Evolutionary conservation across 148 eudicot genomes (phyloP).

Genomic region (Polygonum aviculare): DNA sequence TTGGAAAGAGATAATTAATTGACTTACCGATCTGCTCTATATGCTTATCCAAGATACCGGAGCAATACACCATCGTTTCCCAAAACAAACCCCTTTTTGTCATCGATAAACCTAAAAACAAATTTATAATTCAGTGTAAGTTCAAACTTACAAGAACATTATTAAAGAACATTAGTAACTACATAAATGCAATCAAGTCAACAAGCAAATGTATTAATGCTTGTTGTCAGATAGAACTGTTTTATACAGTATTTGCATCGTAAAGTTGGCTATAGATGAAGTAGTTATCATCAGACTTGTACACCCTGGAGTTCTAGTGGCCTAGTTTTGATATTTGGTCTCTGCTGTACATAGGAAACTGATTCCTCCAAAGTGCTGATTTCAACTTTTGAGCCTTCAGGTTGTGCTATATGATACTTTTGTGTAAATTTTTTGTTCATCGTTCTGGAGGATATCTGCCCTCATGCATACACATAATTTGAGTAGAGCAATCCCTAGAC

Average conservation of each 20-base stretch:
- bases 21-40: neutral
- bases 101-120: conserved; percentile 67
- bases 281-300: neutral
- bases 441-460: neutral
- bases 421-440: neutral
- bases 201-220: neutral
- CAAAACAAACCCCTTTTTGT: conserved; percentile 78
- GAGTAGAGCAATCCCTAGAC: neutral
- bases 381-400: neutral
- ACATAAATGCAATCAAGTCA: neutral
- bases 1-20: neutral
- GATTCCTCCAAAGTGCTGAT: no score
- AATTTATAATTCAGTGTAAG: neutral
- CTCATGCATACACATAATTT: neutral
- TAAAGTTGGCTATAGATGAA: neutral
- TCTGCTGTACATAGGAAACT: no score
- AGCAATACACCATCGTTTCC: conserved; percentile 97
- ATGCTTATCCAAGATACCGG: conserved; percentile 72
- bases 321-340: neutral
- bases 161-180: neutral
- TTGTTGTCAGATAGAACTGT: neutral
- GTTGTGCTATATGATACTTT: neutral
- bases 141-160: neutral
- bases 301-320: neutral
- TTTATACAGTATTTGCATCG: neutral